Evolutionary conservation across 495 filamentous ascomycete genomes (phyloP).

Genomic region (Annulohypoxylon maeteangense): DNA sequence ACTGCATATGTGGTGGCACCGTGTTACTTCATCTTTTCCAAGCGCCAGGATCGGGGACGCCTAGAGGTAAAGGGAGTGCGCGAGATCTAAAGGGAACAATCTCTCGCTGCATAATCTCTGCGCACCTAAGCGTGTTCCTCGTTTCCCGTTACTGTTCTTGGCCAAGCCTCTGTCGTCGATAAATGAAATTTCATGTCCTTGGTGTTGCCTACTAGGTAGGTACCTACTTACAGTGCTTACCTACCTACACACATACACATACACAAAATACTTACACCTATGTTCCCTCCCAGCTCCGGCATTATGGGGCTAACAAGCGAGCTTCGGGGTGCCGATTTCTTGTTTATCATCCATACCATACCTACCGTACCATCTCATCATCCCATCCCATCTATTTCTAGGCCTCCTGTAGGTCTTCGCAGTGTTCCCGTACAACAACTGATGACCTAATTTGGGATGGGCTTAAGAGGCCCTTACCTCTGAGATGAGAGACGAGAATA

Average conservation of each 20-base stretch:
- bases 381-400: background rate
- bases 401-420: constrained; percentile 24
- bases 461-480: background rate
- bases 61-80: constrained; percentile 42
- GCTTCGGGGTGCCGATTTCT: constrained; percentile 4
- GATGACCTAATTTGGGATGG: constrained; percentile 16
- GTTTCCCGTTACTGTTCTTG: constrained; percentile 50
- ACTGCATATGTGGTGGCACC: constrained; percentile 45
- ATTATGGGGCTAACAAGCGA: constrained; percentile 13
- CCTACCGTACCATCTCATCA: background rate
- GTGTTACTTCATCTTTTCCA: constrained; percentile 44
- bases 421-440: constrained; percentile 23
- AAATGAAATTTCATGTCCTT: constrained; percentile 32
- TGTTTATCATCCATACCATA: background rate
- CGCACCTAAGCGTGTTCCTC: constrained; percentile 48
- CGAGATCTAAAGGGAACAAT: constrained; percentile 49
- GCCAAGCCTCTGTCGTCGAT: constrained; percentile 42
- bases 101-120: constrained; percentile 50
- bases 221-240: too few species aligned
- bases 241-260: too few species aligned
- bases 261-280: too few species aligned
- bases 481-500: background rate
- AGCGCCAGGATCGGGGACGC: constrained; percentile 46
- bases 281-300: constrained; percentile 28
- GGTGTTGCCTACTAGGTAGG: constrained; percentile 38